Evolutionary conservation across 805 yeast genomes (phyloP).

Genomic region (Candida nanaspora): DNA sequence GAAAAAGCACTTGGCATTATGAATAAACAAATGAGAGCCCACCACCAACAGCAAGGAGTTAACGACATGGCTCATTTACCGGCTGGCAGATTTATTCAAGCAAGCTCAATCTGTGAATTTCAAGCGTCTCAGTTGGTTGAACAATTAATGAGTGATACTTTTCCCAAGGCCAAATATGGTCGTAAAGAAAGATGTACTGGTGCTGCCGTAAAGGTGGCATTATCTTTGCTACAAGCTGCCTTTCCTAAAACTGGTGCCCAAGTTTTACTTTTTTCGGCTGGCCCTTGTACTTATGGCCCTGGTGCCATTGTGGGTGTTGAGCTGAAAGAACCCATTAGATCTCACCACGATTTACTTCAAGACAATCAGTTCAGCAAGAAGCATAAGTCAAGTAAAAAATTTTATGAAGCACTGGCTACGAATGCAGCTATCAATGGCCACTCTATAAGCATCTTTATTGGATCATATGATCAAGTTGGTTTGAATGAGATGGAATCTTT

Average conservation of each 20-base stretch:
- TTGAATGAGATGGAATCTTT: constrained; percentile 58
- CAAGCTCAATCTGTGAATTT: constrained; percentile 42
- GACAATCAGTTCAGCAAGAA: constrained; percentile 31
- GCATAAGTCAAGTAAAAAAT: constrained; percentile 37
- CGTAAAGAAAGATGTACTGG: constrained; percentile 55
- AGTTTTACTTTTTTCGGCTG: constrained; percentile 48
- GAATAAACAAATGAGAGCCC: constrained; percentile 11
- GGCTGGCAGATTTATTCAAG: constrained; percentile 38
- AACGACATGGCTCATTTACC: constrained; percentile 5
- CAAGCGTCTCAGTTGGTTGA: constrained; percentile 43
- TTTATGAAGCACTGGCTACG: constrained; percentile 43
- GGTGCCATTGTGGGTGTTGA: constrained; percentile 51
- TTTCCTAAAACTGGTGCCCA: constrained; percentile 47
- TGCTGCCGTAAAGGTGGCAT: constrained; percentile 45
- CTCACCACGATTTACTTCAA: constrained; percentile 53
- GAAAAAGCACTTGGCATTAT: constrained; percentile 39
- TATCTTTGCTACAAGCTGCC: constrained; percentile 28
- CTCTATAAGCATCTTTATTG: constrained; percentile 51
- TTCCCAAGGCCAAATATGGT: constrained; percentile 36
- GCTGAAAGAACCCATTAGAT: constrained; percentile 57
- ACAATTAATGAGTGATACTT: constrained; percentile 38
- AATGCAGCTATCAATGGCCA: constrained; percentile 43
- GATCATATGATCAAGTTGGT: constrained; percentile 66
- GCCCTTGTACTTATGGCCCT: constrained; percentile 62
- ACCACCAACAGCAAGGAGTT: constrained; percentile 12